Evolutionary conservation across 192 early-diverging fungal species (phyloP), one percentile per base, ranked within the genome.

Genomic region (Rhizoclosmatium sp.): DNA sequence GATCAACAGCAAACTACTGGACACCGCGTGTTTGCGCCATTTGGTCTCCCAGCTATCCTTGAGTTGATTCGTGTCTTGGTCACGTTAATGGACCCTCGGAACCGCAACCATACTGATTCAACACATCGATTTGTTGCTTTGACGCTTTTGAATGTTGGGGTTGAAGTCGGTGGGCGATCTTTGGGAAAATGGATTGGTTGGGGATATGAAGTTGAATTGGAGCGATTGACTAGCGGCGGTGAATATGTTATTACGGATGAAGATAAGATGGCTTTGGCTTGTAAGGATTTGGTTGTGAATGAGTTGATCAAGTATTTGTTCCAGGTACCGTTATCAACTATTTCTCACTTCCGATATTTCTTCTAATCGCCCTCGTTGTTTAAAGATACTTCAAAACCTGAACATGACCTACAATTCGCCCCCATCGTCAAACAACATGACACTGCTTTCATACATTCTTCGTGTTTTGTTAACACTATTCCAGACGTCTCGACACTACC

Each of bases 11-110:
- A 40, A 31, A 31, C 31, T 23, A 40, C 44, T 16, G 12, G 59
- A n/a, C 76, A 58, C 2, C 66, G 59, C 65, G 56, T 62, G 9
- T 78, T 90, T 44, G 68, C 78, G 12, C 89, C 92, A 2, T 95
- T 93, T 82, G 94, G 94, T 1, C 81, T 97, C 23, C 95, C 97
- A 4, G 92, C 97, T 1, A 94, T 95, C 48, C 87, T 92, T 44
- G 98, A 99, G 83, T 88, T 98, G 12, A 80, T 98, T 14, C 91
- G 98, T 0, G 98, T 98, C 0, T 86, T 99, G 3, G 93, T 96
- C 23, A 93, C 94, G 3, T 85, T 99, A 7, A 87, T 95, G 41
- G 95, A 99, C 82, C 97, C 97, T 12, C 90, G 91, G 31, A 95
- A 98, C 71, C 85, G 92, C 74, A 92, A 94, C 71, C 97, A 98